These are phyloP conservation scores for Trichoderma koningiopsis DNA, from an alignment of 2,329 filamentous ascomycete genomes.

Conservation along the genomic window DNA sequence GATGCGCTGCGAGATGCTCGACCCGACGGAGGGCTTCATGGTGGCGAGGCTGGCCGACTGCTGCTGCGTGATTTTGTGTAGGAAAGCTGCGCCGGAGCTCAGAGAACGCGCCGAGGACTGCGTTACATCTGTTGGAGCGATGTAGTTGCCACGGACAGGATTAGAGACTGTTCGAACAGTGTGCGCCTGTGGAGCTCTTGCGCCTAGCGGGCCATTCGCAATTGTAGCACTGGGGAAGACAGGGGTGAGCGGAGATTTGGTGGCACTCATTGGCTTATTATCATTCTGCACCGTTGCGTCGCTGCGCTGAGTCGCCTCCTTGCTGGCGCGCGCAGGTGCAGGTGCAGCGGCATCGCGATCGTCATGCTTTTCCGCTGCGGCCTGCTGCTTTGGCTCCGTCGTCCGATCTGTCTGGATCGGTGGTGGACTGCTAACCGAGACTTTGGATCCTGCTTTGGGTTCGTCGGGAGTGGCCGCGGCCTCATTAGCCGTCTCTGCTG, in stretches of 20 bases:
- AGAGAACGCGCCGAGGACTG: conserved; percentile 54
- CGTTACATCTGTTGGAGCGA: conserved; percentile 50
- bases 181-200: conserved; percentile 31
- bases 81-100: conserved; percentile 59
- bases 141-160: conserved; percentile 47
- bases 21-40: conserved; percentile 76
- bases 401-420: conserved; percentile 54
- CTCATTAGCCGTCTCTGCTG: conserved; percentile 27
- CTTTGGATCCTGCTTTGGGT: conserved; percentile 38
- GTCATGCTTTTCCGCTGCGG: conserved; percentile 59
- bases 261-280: conserved; percentile 76
- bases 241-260: conserved; percentile 79
- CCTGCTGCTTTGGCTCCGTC: conserved; percentile 32
- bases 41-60: conserved; percentile 51
- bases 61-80: conserved; percentile 58
- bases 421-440: conserved; percentile 51
- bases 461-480: conserved; percentile 35
- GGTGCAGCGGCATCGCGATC: conserved; percentile 61
- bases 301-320: conserved; percentile 70
- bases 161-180: conserved; percentile 53
- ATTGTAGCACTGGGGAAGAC: conserved; percentile 50
- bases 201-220: conserved; percentile 21
- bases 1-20: conserved; percentile 90
- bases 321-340: conserved; percentile 40
- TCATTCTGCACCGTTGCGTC: conserved; percentile 72